A percentile compares a stretch with the other conserved stretches of the same genome.
These are phyloP conservation scores for Leccinum broughii DNA, from an alignment of 768 basidiomycete species.

Conservation along the genomic window DNA sequence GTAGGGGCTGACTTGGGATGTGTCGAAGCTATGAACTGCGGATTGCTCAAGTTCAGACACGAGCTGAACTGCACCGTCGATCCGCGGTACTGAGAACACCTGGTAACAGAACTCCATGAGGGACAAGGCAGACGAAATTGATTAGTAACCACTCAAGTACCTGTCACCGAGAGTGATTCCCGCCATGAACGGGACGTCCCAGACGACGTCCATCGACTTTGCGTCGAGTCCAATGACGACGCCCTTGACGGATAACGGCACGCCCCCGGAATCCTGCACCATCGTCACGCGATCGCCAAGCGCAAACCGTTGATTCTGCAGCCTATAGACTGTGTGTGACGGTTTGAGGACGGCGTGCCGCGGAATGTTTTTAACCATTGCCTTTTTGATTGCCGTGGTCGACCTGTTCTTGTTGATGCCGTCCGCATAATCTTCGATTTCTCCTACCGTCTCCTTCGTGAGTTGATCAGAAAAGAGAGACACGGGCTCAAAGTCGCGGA, in stretches of 20 bases:
- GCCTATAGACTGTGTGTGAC: conserved; percentile 80
- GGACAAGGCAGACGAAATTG: not conserved
- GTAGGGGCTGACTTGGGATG: conserved; percentile 55
- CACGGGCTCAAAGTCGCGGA: conserved; percentile 90
- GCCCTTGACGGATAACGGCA: conserved; percentile 89
- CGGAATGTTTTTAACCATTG: conserved; percentile 91
- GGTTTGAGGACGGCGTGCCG: conserved; percentile 94
- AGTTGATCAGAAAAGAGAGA: conserved; percentile 91
- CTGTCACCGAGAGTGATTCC: conserved; percentile 84
- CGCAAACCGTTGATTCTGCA: conserved; percentile 85
- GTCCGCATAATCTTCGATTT: conserved; percentile 80
- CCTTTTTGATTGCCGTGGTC: conserved; percentile 74
- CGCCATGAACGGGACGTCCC: conserved; percentile 96
- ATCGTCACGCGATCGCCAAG: conserved; percentile 94
- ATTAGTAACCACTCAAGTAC: conserved; percentile 36
- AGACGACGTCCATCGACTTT: conserved; percentile 90
- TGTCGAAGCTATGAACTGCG: conserved; percentile 81
- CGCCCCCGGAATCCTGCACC: conserved; percentile 93
- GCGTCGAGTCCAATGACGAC: conserved; percentile 88
- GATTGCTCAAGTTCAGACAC: conserved; percentile 84
- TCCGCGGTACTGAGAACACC: conserved; percentile 92
- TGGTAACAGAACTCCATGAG: conserved; percentile 28
- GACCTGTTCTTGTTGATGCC: conserved; percentile 60
- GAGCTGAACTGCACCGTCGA: conserved; percentile 84
- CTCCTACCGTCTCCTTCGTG: conserved; percentile 80